These are phyloP conservation scores for Begonia peltatifolia DNA, from an alignment of 306 rosid genomes.

Conservation along the genomic window DNA sequence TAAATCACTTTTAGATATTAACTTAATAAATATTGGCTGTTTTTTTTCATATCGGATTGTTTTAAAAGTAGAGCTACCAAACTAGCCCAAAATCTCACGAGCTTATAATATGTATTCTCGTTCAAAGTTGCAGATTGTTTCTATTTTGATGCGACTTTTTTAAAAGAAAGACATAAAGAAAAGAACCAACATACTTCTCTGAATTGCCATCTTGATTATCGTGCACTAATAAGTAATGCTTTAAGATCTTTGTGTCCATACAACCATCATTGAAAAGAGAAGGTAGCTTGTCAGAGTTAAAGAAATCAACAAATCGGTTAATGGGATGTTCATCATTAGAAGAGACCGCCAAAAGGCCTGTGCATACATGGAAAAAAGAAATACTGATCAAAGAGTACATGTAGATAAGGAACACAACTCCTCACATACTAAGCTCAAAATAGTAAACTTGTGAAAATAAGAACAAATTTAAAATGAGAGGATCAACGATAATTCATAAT, in stretches of 20 bases:
- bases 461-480: neutral
- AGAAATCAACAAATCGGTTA: constrained; percentile 65
- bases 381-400: neutral
- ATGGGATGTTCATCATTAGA: constrained; percentile 84
- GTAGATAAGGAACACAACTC: too few species aligned
- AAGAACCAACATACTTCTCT: constrained; percentile 48
- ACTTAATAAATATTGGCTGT: too few species aligned
- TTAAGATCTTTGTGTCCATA: constrained; percentile 87
- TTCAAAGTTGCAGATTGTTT: too few species aligned
- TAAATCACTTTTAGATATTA: too few species aligned
- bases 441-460: too few species aligned
- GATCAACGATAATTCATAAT: neutral
- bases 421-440: too few species aligned
- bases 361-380: constrained; percentile 13
- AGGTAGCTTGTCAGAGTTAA: constrained; percentile 64
- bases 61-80: too few species aligned
- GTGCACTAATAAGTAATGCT: constrained; percentile 81
- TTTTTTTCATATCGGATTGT: too few species aligned
- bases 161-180: constrained; percentile 4
- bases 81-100: too few species aligned
- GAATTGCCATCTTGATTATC: constrained; percentile 72
- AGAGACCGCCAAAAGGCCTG: constrained; percentile 91
- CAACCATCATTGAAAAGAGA: constrained; percentile 75
- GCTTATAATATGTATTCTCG: too few species aligned
- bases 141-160: too few species aligned